phyloP scores from a whole-genome alignment of 352 stramenopile genomes.

The Phytophthora vignae region DNA sequence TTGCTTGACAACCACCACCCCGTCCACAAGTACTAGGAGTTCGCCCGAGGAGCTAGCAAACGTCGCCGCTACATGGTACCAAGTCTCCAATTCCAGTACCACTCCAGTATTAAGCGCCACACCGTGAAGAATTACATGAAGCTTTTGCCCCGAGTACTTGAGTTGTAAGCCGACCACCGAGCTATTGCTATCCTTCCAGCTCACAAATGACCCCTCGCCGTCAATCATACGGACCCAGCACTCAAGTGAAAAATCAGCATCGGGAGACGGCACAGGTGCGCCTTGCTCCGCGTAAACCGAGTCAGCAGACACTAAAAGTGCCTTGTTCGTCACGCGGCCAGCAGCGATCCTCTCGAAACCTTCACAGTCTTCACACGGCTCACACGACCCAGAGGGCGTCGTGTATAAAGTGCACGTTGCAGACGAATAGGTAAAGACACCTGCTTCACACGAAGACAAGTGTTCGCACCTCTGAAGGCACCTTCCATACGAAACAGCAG shows the following conservation, averaged over 20 bases:
- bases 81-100: conserved; percentile 3
- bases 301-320: conserved; percentile 28
- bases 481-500: conserved; percentile 25
- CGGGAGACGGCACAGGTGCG: background rate
- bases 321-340: background rate
- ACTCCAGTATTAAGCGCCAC: conserved; percentile 27
- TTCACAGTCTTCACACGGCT: conserved; percentile 31
- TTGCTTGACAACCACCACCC: conserved; percentile 12
- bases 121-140: conserved; percentile 24
- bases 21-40: conserved; percentile 27
- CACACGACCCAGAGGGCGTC: background rate
- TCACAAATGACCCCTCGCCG: conserved; percentile 29
- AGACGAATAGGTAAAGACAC: conserved; percentile 28
- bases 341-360: conserved; percentile 27
- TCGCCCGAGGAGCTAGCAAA: conserved; percentile 19
- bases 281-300: conserved; percentile 15
- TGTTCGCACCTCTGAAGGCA: conserved; percentile 23
- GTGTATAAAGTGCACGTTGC: conserved; percentile 24
- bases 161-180: conserved; percentile 17
- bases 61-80: conserved; percentile 35
- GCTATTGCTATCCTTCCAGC: conserved; percentile 16
- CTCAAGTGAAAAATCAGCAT: conserved; percentile 28
- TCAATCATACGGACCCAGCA: conserved; percentile 26
- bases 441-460: conserved; percentile 12
- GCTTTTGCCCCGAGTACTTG: conserved; percentile 11